These are phyloP conservation scores for Scleroderma citrinum DNA, from an alignment of 768 basidiomycete genomes.

Conservation along the genomic window DNA sequence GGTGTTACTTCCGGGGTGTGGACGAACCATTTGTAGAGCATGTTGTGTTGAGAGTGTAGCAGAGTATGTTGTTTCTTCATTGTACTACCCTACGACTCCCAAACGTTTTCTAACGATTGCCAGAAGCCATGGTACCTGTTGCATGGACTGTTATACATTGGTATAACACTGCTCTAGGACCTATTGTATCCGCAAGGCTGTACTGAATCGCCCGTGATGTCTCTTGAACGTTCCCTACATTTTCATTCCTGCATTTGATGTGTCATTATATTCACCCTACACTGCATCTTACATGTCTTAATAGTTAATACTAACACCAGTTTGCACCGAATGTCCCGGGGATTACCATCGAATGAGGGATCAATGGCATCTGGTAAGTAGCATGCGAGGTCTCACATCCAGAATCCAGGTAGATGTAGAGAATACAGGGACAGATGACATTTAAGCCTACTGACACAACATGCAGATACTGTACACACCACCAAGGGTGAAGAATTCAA, in stretches of 20 bases:
- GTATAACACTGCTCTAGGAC: slow-evolving; percentile 7
- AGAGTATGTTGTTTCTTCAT: slow-evolving; percentile 22
- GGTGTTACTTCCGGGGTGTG: slow-evolving; percentile 27
- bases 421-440: too few species aligned
- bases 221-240: not conserved
- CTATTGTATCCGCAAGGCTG: not conserved
- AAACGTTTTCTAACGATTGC: slow-evolving; percentile 5
- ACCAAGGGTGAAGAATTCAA: too few species aligned
- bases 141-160: slow-evolving; percentile 26
- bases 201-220: not conserved
- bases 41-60: slow-evolving; percentile 32
- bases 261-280: not conserved
- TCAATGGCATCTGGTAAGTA: too few species aligned
- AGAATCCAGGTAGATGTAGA: too few species aligned
- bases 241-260: not conserved
- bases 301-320: not conserved
- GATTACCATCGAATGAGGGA: too few species aligned
- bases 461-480: too few species aligned
- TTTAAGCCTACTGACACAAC: too few species aligned
- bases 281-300: not conserved
- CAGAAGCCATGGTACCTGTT: slow-evolving; percentile 26
- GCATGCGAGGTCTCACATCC: too few species aligned
- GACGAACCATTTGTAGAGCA: slow-evolving; percentile 28
- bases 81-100: not conserved
- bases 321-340: not conserved